phyloP scores from a whole-genome alignment of 2,329 filamentous ascomycete genomes.

The Fusarium armeniacum region DNA sequence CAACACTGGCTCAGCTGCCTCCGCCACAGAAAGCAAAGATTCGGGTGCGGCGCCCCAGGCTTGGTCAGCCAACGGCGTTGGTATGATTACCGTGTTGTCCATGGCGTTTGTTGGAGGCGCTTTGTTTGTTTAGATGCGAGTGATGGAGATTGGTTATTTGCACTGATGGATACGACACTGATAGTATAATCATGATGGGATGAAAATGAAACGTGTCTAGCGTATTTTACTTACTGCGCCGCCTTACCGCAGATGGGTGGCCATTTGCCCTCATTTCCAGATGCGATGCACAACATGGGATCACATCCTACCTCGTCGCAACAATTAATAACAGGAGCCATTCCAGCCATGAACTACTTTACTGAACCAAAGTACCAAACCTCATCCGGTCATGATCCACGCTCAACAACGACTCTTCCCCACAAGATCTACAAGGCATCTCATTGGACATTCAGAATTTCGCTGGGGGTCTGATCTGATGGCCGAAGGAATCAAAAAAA shows the following conservation, averaged over 20 bases:
- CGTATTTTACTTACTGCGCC: slow-evolving; percentile 17
- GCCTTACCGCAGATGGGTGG: slow-evolving; percentile 1
- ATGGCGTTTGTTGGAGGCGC: slow-evolving; percentile 52
- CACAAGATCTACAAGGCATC: slow-evolving; percentile 26
- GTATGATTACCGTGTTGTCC: slow-evolving; percentile 46
- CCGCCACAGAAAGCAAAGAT: slow-evolving; percentile 39
- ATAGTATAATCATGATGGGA: slow-evolving; percentile 6
- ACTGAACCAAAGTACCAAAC: slow-evolving; percentile 34
- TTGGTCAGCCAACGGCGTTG: slow-evolving; percentile 44
- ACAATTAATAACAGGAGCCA: slow-evolving; percentile 4
- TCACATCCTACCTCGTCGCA: slow-evolving; percentile 11
- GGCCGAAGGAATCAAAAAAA: slow-evolving; percentile 4
- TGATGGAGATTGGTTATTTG: slow-evolving; percentile 3
- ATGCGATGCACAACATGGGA: not conserved
- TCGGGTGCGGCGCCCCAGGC: slow-evolving; percentile 48
- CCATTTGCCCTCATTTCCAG: not conserved
- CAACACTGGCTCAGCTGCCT: slow-evolving; percentile 38
- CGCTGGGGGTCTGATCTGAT: slow-evolving; percentile 23
- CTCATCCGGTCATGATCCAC: slow-evolving; percentile 39
- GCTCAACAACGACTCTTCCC: slow-evolving; percentile 33
- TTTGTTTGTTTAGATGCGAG: slow-evolving; percentile 47
- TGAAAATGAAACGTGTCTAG: slow-evolving; percentile 2
- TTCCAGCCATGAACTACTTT: not conserved
- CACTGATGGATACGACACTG: not conserved
- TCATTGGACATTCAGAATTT: slow-evolving; percentile 32